Percentiles rank a stretch among this genome's conserved stretches.
Evolutionary conservation across 257 asterid species (phyloP).

Genomic region (Forsythia viridissima): DNA sequence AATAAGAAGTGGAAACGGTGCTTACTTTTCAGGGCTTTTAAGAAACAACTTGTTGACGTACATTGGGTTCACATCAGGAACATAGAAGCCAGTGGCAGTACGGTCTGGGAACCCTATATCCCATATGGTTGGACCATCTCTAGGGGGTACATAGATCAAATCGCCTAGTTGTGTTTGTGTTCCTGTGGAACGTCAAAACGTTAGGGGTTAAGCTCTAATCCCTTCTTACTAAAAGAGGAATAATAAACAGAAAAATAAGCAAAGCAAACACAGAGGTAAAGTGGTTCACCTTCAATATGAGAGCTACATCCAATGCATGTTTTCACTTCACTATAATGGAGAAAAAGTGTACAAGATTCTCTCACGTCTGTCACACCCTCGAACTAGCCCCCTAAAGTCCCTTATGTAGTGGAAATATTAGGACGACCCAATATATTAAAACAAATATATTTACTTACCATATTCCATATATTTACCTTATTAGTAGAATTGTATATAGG

Average conservation of each 20-base stretch:
- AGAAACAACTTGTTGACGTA: conserved; percentile 52
- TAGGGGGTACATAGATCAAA: conserved; percentile 37
- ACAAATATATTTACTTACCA: too few species aligned
- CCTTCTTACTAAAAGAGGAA: not conserved
- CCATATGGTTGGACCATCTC: conserved; percentile 55
- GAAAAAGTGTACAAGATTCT: too few species aligned
- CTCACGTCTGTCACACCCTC: too few species aligned
- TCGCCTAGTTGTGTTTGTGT: conserved; percentile 46
- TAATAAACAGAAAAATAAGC: not conserved
- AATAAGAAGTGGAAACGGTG: conserved; percentile 4
- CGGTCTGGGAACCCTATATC: conserved; percentile 58
- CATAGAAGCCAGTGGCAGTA: conserved; percentile 39
- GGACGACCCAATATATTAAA: too few species aligned
- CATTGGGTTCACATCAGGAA: conserved; percentile 54
- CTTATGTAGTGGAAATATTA: too few species aligned
- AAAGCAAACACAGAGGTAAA: not conserved
- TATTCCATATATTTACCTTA: too few species aligned
- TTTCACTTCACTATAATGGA: too few species aligned
- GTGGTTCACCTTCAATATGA: too few species aligned
- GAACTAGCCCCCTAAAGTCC: too few species aligned
- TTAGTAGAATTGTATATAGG: too few species aligned
- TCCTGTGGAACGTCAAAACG: conserved; percentile 21
- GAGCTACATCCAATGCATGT: too few species aligned
- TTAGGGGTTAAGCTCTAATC: not conserved
- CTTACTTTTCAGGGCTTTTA: conserved; percentile 57